Evolutionary conservation across 2,329 filamentous ascomycete species (phyloP), one percentile per base, ranked within the genome.

Genomic region (Verticillium nubilum): DNA sequence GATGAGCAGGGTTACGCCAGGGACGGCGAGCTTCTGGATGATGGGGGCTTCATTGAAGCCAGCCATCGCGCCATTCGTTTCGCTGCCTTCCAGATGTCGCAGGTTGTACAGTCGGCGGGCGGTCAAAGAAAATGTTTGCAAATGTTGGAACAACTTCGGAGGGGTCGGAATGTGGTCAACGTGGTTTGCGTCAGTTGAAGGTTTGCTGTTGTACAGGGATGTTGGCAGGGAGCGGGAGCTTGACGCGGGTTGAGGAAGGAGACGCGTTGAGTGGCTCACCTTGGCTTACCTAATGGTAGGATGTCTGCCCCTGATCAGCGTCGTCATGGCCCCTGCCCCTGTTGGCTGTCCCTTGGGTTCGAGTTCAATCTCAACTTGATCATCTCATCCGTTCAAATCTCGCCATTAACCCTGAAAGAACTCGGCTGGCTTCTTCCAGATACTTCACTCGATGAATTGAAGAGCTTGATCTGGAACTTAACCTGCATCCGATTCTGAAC

Each of bases 1-100:
- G 61, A 93, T 89, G 15, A 94, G 75, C 7, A 79, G 59, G 63
- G 85, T 86, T 52, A 90, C 88, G 60, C 79, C 82, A 15, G 89
- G 88, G n/a, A 92, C 83, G 60, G 88, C 87, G 57, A 92, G 76
- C 56, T 74, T 72, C 67, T 82, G 79, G 61, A 85, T 67, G 52
- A 76, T 66, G 58, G 75, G 71, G 68, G 76, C 72, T 61, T 74
- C 70, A 67, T 71, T 70, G 69, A 77, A 63, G 72, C 75, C 76
- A 58, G 76, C 74, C 76, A 79, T 79, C 57, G 57, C 61, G 65
- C 62, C 62, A 62, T 65, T 37, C 56, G 60, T 28, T 31, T 5
- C 26, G 33, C 13, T 35, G 29, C 12, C 17, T 19, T 6, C 5
- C 50, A 25, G 13, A 31, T 33, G 13, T 15, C 1, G 10, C n/a